phyloP scores from a whole-genome alignment of 2,329 filamentous ascomycete genomes.

The Akanthomyces lecanii region DNA sequence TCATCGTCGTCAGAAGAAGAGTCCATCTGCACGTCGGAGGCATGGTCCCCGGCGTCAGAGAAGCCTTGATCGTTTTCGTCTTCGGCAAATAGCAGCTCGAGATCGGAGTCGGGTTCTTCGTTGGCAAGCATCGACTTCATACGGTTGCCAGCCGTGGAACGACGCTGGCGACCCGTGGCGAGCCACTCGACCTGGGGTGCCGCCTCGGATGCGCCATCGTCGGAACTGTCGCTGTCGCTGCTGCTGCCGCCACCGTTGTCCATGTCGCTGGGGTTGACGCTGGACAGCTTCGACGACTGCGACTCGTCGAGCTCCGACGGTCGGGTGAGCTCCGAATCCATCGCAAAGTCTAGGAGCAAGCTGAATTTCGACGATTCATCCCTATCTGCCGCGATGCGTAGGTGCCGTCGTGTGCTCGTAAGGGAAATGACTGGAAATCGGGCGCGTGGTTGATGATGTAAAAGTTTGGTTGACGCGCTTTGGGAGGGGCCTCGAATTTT shows the following conservation, averaged over 20 bases:
- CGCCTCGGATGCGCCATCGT: constrained; percentile 33
- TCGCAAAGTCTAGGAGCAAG: constrained; percentile 18
- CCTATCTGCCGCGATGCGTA: neutral
- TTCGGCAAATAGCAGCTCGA: constrained; percentile 73
- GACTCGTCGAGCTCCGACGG: constrained; percentile 32
- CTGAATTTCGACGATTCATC: constrained; percentile 8
- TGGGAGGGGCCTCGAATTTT: constrained; percentile 15
- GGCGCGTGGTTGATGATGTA: constrained; percentile 10
- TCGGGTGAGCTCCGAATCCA: constrained; percentile 28
- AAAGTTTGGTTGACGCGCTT: constrained; percentile 8
- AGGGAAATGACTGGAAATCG: neutral
- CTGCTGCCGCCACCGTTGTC: constrained; percentile 25
- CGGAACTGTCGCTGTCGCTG: constrained; percentile 31
- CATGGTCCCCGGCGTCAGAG: constrained; percentile 62
- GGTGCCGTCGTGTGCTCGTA: neutral
- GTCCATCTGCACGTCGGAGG: constrained; percentile 78
- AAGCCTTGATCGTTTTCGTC: constrained; percentile 67
- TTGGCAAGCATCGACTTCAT: constrained; percentile 74
- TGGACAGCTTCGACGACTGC: constrained; percentile 27
- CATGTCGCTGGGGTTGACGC: constrained; percentile 22
- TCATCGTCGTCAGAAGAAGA: constrained; percentile 82
- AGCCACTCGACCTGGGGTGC: constrained; percentile 58
- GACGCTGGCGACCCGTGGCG: constrained; percentile 67
- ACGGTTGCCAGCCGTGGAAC: constrained; percentile 78
- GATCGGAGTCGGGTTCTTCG: constrained; percentile 63